These are phyloP conservation scores for Santalum album DNA, from an alignment of 164 flowering plant genomes.

Conservation along the genomic window DNA sequence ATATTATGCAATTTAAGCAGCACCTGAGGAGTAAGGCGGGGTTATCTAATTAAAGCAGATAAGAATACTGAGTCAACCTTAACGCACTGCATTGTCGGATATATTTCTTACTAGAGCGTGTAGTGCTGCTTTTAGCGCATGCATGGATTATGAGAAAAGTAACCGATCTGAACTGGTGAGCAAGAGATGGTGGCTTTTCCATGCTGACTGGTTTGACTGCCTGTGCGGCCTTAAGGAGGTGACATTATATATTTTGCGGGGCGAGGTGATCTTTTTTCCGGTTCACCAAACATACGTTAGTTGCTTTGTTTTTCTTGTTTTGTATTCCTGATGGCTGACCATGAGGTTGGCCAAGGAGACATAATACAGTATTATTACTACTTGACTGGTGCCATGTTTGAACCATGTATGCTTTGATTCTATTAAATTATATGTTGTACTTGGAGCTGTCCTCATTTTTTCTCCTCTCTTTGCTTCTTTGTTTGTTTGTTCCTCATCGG, in stretches of 20 bases:
- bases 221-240: background rate
- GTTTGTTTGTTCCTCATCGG: too few relatives aligned
- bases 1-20: constrained; percentile 78
- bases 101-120: background rate
- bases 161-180: too few relatives aligned
- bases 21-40: constrained; percentile 72
- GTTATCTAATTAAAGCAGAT: constrained; percentile 24
- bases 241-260: background rate
- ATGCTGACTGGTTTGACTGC: background rate
- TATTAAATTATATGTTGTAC: too few relatives aligned
- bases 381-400: too few relatives aligned
- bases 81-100: background rate
- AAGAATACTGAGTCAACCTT: too few relatives aligned
- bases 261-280: background rate
- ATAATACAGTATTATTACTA: background rate
- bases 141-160: too few relatives aligned
- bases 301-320: background rate
- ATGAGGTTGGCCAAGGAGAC: background rate
- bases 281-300: background rate
- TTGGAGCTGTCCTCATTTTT: too few relatives aligned
- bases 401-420: too few relatives aligned
- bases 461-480: too few relatives aligned
- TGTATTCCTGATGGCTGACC: background rate
- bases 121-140: too few relatives aligned
- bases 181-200: too few relatives aligned